phyloP scores from a whole-genome alignment of 768 basidiomycete genomes.

The Suillus bovinus region DNA sequence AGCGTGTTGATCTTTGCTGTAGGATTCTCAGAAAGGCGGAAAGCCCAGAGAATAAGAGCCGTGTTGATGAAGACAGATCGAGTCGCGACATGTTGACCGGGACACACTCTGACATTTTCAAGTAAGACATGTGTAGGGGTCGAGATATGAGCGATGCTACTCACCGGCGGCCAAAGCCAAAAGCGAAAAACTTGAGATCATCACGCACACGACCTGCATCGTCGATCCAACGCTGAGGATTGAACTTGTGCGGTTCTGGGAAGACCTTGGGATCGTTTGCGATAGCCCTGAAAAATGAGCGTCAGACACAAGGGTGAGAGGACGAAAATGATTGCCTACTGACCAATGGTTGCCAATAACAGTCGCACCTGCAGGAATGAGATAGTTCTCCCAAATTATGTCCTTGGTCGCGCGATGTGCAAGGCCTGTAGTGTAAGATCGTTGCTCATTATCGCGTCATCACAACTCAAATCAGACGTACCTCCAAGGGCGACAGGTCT shows the following conservation, averaged over 20 bases:
- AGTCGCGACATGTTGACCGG: too few species aligned
- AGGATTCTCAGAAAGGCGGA: too few species aligned
- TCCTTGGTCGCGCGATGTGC: slow-evolving; percentile 63
- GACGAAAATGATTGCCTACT: slow-evolving; percentile 2
- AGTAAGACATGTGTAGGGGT: background rate
- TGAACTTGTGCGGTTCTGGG: too few species aligned
- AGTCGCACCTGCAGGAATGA: slow-evolving; percentile 41
- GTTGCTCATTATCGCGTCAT: background rate
- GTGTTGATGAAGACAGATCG: too few species aligned
- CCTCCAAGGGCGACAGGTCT: slow-evolving; percentile 36
- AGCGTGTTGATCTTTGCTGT: slow-evolving; percentile 63
- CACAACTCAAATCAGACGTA: slow-evolving; percentile 3
- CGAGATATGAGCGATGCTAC: background rate
- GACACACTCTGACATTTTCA: too few species aligned
- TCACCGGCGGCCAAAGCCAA: slow-evolving; percentile 38
- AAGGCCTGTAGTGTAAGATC: slow-evolving; percentile 43
- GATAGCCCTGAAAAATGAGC: too few species aligned
- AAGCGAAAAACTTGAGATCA: slow-evolving; percentile 32
- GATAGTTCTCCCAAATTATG: slow-evolving; percentile 39
- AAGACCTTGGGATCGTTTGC: too few species aligned
- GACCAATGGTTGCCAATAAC: slow-evolving; percentile 42
- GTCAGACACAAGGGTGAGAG: background rate
- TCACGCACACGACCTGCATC: too few species aligned
- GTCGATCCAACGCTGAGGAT: too few species aligned
- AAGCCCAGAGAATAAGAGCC: too few species aligned